Evolutionary conservation across 2,329 filamentous ascomycete genomes (phyloP).

Genomic region (Xylariaceae sp.): DNA sequence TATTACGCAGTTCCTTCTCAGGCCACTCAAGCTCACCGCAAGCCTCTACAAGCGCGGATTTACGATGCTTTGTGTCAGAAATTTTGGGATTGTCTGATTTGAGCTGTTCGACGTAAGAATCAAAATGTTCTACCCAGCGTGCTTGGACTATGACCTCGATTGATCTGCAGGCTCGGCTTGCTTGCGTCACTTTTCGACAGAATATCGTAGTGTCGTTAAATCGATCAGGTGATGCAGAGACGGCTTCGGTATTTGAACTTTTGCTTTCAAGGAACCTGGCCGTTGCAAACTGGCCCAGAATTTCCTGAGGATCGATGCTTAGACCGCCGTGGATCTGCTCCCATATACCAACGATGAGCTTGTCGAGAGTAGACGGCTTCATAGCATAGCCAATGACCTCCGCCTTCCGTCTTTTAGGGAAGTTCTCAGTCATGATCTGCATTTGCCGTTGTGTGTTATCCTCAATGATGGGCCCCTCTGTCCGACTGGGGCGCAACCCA

Average conservation of each 20-base stretch:
- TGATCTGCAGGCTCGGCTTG: conserved; percentile 51
- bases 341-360: conserved; percentile 33
- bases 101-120: conserved; percentile 42
- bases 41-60: conserved; percentile 49
- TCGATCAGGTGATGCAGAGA: conserved; percentile 10
- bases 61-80: conserved; percentile 46
- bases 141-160: conserved; percentile 57
- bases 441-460: conserved; percentile 27
- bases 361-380: conserved; percentile 27
- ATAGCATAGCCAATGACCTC: conserved; percentile 28
- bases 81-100: conserved; percentile 41
- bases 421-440: conserved; percentile 20
- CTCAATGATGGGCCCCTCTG: conserved; percentile 15
- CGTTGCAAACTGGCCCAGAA: conserved; percentile 25
- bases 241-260: background rate
- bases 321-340: conserved; percentile 32
- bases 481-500: conserved; percentile 18
- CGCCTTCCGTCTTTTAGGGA: conserved; percentile 22
- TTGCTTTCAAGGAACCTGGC: conserved; percentile 10
- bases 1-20: conserved; percentile 54
- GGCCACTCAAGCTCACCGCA: conserved; percentile 52
- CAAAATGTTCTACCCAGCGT: conserved; percentile 52
- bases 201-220: conserved; percentile 32
- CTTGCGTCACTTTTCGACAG: conserved; percentile 32
- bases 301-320: conserved; percentile 26